Base-by-base conservation (phyloP, 2,329 filamentous ascomycete genomes). In the Fusarium brachygibbosum region DNA sequence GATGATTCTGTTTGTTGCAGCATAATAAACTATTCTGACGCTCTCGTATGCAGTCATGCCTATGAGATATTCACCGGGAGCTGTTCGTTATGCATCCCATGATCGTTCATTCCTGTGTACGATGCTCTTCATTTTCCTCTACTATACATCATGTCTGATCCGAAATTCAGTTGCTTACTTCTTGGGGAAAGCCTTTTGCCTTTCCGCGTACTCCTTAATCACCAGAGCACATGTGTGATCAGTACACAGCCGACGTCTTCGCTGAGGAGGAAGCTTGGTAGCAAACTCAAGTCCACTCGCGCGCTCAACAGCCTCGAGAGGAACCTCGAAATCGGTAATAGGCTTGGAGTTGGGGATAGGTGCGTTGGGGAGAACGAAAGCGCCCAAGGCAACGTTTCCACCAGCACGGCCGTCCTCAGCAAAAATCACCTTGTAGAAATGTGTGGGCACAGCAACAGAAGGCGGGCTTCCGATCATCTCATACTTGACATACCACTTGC, bases 341-440 rank as follows among this genome's bases (percentile, higher is more conserved):
- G 92, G 93, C 83, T 96, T 98, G 65, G 89, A 86, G 80, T 97
- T 99, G 37, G 91, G 85, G 73, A 99, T 99, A 19, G 83, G 85
- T 3, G 93, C 94, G 79, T 99, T 99, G 17, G 96, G 96, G 74
- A 99, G 85, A 54, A 99, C 95, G 76, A 99, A 99, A 10, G 96
- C 96, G 45, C 93, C 96, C 35, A 99, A 83, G 32, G 94, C 93
- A 34, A 99, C 96, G 68, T 91, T 91, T 19, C 93, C 92, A 28
- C 85, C 85, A 12, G 77, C 80, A 2, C 80, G 82, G 5, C 91
- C 92, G 76, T 97, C 93, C 82, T 99, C 96, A 28, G 93, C 96
- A 76, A 96, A 97, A 74, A 99, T 96, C 76, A 99, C 93, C 84
- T 99, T 99, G 87, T 97, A 99, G 83, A 99, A 99, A 80, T 99